Base-by-base conservation (phyloP, 805 yeast species). In the Wickerhamiella siamensis region DNA sequence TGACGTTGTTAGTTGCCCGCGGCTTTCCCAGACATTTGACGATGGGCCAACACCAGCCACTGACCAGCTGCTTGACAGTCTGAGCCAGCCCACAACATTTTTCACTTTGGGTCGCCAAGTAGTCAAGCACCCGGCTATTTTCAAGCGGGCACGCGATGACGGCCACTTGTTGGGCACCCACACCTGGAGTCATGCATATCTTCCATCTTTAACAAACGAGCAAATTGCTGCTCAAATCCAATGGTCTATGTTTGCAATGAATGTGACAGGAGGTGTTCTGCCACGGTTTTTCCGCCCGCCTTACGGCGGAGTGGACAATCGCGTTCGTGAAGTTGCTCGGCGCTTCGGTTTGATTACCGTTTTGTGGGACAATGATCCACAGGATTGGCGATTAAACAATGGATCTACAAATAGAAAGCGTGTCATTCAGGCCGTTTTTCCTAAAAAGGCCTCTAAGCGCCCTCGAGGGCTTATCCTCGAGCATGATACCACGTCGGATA, bases 191-290 rank as follows among this genome's bases (percentile, higher is more conserved):
- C 97, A 88, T 63, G 75, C 77, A 44, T 83, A 79, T 52, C 69
- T 88, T 46, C 95, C 96, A 2, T 60, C 76, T 1, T 65, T 87
- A 43, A 60, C 75, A 19, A 86, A 86, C 56, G 88, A 84, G 60
- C 73, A 83, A 47, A 75, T 88, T 16, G 75, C 81, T 43, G 94
- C 96, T 0, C 94, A 88, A 57, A 62, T 88, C 31, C 79, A 87
- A 59, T 88, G 98, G 98, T 77, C 93, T 1, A 75, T 84, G 26
- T 88, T 96, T 96, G 95, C 96, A 4, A 83, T 87, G 86, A 87
- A 88, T 63, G 95, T 95, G 1, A 86, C 96, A 0, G 82, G 83
- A 0, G 67, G 77, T 21, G 87, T 86, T 53, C 57, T 82, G 8
- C 98, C 98, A 5, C 79, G 79, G 54, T 88, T 88, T 82, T 88